A percentile compares a stretch with the other conserved stretches of the same genome.
phyloP scores from a whole-genome alignment of 441 rosid species.

The Melianthus villosus region DNA sequence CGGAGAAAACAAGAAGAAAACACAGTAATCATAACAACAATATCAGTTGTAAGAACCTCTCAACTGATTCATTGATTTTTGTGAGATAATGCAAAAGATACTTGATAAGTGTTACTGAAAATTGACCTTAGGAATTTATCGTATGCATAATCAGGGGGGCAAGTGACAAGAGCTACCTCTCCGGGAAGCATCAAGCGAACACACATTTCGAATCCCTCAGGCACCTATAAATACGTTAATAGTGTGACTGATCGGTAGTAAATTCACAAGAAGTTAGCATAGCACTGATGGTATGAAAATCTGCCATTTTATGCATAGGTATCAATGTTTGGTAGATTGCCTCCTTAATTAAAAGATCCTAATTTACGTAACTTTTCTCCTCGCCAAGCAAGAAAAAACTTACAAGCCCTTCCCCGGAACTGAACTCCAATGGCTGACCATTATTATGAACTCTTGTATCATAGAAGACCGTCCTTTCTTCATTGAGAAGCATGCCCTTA shows the following conservation, averaged over 20 bases:
- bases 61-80: not conserved
- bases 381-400: conserved; percentile 16
- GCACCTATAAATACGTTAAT: conserved; percentile 37
- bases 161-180: conserved; percentile 79
- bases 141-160: conserved; percentile 94
- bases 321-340: not conserved
- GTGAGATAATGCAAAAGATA: not conserved
- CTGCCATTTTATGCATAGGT: not conserved
- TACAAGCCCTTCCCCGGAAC: conserved; percentile 93
- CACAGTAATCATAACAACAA: not conserved
- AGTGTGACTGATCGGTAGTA: not conserved
- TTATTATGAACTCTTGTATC: conserved; percentile 61
- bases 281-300: not conserved
- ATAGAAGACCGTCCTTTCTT: conserved; percentile 58
- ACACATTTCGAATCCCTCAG: conserved; percentile 95
- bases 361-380: not conserved
- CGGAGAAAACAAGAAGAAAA: not conserved
- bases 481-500: conserved; percentile 75
- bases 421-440: conserved; percentile 77
- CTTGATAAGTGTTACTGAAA: conserved; percentile 1
- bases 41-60: not conserved
- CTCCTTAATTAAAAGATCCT: not conserved
- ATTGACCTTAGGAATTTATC: conserved; percentile 73
- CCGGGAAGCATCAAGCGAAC: conserved; percentile 95
- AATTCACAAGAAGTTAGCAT: conserved; percentile 1